These are phyloP conservation scores for Moniliophthora roreri DNA, from an alignment of 1,284 basidiomycete species.

Conservation along the genomic window DNA sequence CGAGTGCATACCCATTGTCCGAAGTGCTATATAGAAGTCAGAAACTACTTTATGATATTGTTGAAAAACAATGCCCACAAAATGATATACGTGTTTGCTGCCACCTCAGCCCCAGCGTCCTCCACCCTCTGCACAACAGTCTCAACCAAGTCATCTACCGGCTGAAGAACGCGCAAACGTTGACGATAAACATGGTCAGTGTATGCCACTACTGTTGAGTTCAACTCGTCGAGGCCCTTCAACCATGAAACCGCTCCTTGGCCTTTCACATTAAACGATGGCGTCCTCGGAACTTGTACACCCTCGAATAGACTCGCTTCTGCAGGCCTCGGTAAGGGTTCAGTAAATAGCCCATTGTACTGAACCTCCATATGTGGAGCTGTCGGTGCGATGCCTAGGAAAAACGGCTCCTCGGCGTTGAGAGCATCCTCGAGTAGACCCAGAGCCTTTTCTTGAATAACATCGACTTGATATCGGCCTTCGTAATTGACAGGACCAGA, in stretches of 20 bases:
- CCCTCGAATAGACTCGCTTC: constrained; percentile 1
- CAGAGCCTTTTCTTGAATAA: constrained; percentile 2
- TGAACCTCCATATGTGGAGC: constrained; percentile 5
- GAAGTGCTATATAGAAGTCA: constrained; percentile 1
- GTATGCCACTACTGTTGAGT: neutral
- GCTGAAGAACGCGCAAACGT: constrained; percentile 2
- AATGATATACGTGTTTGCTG: constrained; percentile 6
- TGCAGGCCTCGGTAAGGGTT: neutral
- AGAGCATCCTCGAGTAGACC: neutral
- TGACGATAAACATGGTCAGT: constrained; percentile 7
- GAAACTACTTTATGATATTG: too few species aligned
- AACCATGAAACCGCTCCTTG: constrained; percentile 3
- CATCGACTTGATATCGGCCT: neutral
- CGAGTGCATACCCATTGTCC: constrained; percentile 8
- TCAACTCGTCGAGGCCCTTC: neutral
- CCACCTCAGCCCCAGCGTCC: neutral
- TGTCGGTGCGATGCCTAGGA: constrained; percentile 4
- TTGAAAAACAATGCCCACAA: neutral
- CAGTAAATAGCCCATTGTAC: neutral
- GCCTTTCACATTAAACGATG: constrained; percentile 2
- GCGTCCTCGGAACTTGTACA: neutral
- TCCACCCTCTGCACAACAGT: constrained; percentile 3
- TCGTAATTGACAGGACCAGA: too few species aligned
- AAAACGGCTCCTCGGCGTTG: neutral
- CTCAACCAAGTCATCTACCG: constrained; percentile 5